Percentiles rank a stretch among this genome's conserved stretches.
Evolutionary conservation across 805 yeast species (phyloP).

Genomic region (Wickerhamiella brachini): DNA sequence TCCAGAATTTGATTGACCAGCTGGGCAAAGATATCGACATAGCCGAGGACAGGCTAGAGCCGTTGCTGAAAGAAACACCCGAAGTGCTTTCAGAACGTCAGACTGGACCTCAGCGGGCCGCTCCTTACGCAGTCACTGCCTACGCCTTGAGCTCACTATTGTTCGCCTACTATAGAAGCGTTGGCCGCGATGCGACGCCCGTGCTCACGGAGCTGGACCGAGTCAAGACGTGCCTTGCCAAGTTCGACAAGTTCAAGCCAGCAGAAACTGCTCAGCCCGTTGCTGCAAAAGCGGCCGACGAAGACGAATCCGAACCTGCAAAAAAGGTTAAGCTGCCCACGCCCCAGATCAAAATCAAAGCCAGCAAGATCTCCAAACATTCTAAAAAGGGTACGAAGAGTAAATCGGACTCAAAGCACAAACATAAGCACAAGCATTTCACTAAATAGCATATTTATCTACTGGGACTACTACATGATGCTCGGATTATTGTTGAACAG

Average conservation of each 20-base stretch:
- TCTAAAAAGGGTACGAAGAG: not conserved
- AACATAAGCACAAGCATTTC: not conserved
- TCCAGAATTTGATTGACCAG: conserved; percentile 11
- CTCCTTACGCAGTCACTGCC: conserved; percentile 22
- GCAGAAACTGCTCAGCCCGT: no score
- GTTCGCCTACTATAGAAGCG: conserved; percentile 44
- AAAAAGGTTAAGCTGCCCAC: not conserved
- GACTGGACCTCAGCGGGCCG: conserved; percentile 4
- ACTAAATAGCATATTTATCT: not conserved
- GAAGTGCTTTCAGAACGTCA: conserved; percentile 12
- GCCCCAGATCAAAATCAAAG: not conserved
- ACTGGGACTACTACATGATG: not conserved
- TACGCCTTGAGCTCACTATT: conserved; percentile 44
- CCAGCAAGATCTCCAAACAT: not conserved
- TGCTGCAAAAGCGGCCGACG: no score
- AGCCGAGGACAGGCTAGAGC: conserved; percentile 8
- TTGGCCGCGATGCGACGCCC: conserved; percentile 37
- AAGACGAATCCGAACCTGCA: not conserved
- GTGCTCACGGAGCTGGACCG: conserved; percentile 11
- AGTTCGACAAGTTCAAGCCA: conserved; percentile 34
- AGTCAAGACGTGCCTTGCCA: conserved; percentile 48
- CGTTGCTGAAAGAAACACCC: conserved; percentile 9
- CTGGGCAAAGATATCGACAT: conserved; percentile 12
- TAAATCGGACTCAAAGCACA: not conserved
- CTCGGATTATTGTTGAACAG: no score